These are phyloP conservation scores for Gardenia jasminoides DNA, from an alignment of 257 asterid genomes.

Conservation along the genomic window DNA sequence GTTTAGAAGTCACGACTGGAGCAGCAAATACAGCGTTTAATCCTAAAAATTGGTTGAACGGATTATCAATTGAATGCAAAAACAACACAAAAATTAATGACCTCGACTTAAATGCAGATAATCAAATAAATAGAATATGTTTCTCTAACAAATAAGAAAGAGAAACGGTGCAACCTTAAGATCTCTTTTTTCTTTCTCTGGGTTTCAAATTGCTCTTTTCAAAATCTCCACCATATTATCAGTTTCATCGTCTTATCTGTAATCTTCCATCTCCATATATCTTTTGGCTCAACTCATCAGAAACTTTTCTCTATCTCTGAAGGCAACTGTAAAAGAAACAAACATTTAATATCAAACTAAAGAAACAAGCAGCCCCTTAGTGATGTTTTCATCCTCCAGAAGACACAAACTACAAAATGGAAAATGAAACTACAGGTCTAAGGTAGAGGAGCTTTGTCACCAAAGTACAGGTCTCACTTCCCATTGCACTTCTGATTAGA, in stretches of 20 bases:
- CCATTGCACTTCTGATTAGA: too few species aligned
- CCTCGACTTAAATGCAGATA: neutral
- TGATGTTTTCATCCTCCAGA: neutral
- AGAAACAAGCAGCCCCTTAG: neutral
- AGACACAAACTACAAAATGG: neutral
- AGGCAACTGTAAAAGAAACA: slow-evolving; percentile 39
- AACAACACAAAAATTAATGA: neutral
- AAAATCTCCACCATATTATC: slow-evolving; percentile 45
- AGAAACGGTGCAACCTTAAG: slow-evolving; percentile 55
- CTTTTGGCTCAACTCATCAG: slow-evolving; percentile 61
- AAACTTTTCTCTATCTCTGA: slow-evolving; percentile 51
- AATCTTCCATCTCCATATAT: slow-evolving; percentile 54
- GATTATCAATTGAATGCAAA: too few species aligned
- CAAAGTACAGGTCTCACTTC: neutral
- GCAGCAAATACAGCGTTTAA: too few species aligned
- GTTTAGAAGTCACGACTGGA: too few species aligned
- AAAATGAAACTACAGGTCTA: neutral
- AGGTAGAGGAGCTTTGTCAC: neutral
- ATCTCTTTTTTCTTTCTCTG: slow-evolving; percentile 65
- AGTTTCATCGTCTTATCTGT: slow-evolving; percentile 50
- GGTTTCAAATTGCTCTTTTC: slow-evolving; percentile 45
- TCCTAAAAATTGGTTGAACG: too few species aligned
- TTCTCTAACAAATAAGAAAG: neutral
- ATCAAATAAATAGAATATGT: neutral
- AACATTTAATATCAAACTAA: neutral